Evolutionary conservation across 2,329 filamentous ascomycete species (phyloP), one percentile per base, ranked within the genome.

Genomic region (Onygenales sp.): DNA sequence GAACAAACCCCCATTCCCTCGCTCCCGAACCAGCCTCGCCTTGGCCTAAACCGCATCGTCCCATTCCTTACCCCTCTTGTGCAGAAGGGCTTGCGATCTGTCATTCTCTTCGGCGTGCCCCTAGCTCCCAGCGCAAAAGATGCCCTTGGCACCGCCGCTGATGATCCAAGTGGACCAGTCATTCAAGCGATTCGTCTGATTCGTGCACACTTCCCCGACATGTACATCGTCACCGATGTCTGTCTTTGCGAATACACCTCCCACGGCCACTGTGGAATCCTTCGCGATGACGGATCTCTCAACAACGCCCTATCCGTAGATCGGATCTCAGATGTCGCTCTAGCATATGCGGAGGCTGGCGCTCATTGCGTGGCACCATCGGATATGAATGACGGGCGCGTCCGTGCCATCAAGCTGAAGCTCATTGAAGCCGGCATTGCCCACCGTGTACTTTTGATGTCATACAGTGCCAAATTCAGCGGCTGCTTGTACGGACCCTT

Each of bases 171-270:
- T 59, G 93, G 93, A 39, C 93, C 93, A 14, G 93, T 97, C 50
- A 94, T 97, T 62, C 83, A 84, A 63, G 81, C 83, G 47, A 96
- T 97, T 66, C 86, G 86, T 50, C 79, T 96, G 33, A 79, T 98
- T 54, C 86, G 89, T 61, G 82, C 87, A 59, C 79, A 84, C 41
- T 97, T 96, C 72, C 93, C 93, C 2, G 84, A 89, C 57, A 80
- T 98, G 56, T 97, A 94, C 75, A 89, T 98, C 63, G 85, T 86
- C 60, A 84, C 86, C 56, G 93, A 98, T 68, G 93, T 98, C 55
- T 97, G 93, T 67, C 85, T 98, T 7, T 98, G 93, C 80, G 93
- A 98, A 73, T 98, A 98, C 75, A 98, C 93, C 0, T 93, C 88
- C 6, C 93, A 98, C 70, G 93, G 93, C 44, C 93, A 98, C 76